Evolutionary conservation across 1,284 basidiomycete genomes (phyloP), one percentile per base, ranked within the genome.

Genomic region (Fomitopsis betulina): DNA sequence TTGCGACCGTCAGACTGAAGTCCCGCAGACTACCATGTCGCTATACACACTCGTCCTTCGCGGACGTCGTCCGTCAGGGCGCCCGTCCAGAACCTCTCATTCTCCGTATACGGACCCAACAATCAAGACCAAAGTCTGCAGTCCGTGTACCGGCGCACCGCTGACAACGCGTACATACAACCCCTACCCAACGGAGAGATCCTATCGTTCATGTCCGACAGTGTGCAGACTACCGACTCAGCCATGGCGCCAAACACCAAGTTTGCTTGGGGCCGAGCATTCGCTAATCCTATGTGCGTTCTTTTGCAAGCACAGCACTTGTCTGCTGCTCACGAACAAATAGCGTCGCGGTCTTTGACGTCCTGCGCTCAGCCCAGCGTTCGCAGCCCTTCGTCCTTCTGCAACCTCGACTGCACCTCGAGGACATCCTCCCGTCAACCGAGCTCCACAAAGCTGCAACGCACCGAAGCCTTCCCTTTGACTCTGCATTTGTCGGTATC

Each of bases 61-160:
- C 69, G 69, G 35, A 64, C 72, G 33, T 69, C 75, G 27, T 67
- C 71, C 25, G 63, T 70, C 7, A 72, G 72, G n/a, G 69, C 76
- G 5, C 85, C 86, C 5, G 74, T 86, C 3, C 92, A 94, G 65
- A 87, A 86, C 55, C 79, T 94, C 5, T 84, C 86, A 0, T 94
- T 92, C 71, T 93, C 93, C 0, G 82, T 85, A 0, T 94, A 94
- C 68, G 89, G 91, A 0, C 91, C 93, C 6, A 93, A 93, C 66
- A 91, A 89, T 65, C 83, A 91, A 68, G 86, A 91, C 67, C 81
- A 79, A 59, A 70, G 77, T 5, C 66, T 83, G 12, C 93, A 94
- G 68, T 71, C 81, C 3, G 66, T 79, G 4, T 94, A 93, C 71
- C 79, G 78, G 6, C 80, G 79, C 19, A 89, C 91, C 0, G 82